A percentile compares a stretch with the other conserved stretches of the same genome.
Conservation (phyloP, 2,329 filamentous ascomycete species). For the Cryphonectria parasitica region DNA sequence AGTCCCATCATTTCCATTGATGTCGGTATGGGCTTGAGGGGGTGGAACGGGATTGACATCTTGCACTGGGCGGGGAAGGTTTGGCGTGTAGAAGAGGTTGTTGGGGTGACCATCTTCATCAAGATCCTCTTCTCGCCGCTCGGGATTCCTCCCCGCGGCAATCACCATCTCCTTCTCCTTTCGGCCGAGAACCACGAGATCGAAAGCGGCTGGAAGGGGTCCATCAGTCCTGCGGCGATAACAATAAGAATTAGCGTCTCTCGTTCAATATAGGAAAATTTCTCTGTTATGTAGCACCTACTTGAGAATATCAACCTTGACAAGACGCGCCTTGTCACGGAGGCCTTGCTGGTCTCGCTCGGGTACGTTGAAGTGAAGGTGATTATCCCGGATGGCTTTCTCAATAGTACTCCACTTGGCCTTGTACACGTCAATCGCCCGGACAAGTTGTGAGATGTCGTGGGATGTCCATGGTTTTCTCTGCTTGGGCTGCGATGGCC, state of each 20-base stretch:
- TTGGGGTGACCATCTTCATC: constrained; percentile 43
- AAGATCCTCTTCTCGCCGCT: constrained; percentile 51
- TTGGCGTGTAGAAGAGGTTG: constrained; percentile 39
- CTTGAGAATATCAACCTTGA: constrained; percentile 58
- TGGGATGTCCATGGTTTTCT: constrained; percentile 47
- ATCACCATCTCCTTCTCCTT: constrained; percentile 53
- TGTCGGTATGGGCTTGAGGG: not conserved
- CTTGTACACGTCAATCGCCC: constrained; percentile 43
- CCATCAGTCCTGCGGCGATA: constrained; percentile 42
- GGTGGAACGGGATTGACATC: not conserved
- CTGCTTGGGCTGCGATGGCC: constrained; percentile 39
- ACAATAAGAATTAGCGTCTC: not conserved
- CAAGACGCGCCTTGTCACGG: constrained; percentile 61
- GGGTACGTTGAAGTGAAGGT: constrained; percentile 43
- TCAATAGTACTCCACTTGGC: constrained; percentile 48
- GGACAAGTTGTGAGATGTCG: constrained; percentile 48
- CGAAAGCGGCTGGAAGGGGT: constrained; percentile 52
- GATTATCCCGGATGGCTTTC: constrained; percentile 35
- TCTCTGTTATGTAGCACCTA: constrained; percentile 32
- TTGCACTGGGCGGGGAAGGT: constrained; percentile 9
- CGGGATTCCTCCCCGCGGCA: constrained; percentile 52
- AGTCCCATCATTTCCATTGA: not conserved
- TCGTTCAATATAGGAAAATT: not conserved
- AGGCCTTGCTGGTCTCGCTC: constrained; percentile 58
- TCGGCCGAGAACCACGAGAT: constrained; percentile 51